Evolutionary conservation across 2,329 filamentous ascomycete species (phyloP), one percentile per base, ranked within the genome.

Genomic region (Leptoxyphium fumago): DNA sequence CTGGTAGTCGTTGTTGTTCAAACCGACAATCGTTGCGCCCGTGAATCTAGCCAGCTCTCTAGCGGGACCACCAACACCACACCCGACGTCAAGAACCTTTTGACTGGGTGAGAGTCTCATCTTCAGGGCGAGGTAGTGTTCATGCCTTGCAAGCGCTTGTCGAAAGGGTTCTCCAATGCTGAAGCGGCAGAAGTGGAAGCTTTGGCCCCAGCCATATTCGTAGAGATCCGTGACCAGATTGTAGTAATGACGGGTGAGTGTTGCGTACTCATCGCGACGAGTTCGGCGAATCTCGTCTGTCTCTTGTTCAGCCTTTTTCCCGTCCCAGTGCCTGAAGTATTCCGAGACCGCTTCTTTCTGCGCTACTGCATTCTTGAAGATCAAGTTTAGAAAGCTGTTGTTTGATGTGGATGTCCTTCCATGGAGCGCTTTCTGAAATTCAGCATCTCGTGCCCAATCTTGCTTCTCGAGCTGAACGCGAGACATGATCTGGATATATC

Each of bases 211-310:
- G 56, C 85, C 88, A 55, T 93, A 87, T 70, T 95, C 87, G 72
- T 95, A 95, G 42, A 94, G 67, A 61, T 94, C 88, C 54, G 88
- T 95, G n/a, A 85, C 87, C 41, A 94, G 77, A 68, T 95, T 94
- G 72, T 95, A 95, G 74, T 95, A 94, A 64, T 11, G 13, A 4
- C 17, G 40, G 29, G 1, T 2, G 10, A 9, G 21, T 7, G 21
- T 26, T 26, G 21, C 21, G 7, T 94, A 94, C 68, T 93, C 82
- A 45, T 78, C 80, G 57, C 78, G 41, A 61, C 72, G 49, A 68
- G 85, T 84, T 64, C 83, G 80, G 57, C 86, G 78, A 54, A 75
- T 78, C 56, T 80, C 82, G 43, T 78, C 74, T 2, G 86, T 94
- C 73, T 94, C 87, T 34, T 79, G 73, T 48, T 73, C 77, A 38